Evolutionary conservation across 176 grass and related monocot genomes (phyloP).

Genomic region (Rhynchospora breviuscula): DNA sequence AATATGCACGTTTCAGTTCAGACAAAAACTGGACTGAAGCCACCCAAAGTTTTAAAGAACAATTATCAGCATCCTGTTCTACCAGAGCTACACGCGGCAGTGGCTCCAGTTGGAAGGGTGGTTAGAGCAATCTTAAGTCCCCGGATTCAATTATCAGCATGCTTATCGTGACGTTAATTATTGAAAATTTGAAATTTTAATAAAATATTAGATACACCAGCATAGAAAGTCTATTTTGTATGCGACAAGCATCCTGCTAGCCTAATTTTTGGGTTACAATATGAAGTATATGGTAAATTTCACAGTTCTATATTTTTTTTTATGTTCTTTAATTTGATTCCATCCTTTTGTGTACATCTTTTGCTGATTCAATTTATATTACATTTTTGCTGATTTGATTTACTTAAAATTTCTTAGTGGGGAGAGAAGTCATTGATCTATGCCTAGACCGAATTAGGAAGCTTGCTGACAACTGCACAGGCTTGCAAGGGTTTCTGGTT

Average conservation of each 20-base stretch:
- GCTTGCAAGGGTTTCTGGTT: conserved; percentile 71
- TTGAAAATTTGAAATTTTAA: not conserved
- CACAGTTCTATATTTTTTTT: not conserved
- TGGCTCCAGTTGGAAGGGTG: not conserved
- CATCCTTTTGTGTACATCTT: not conserved
- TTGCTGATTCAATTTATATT: not conserved
- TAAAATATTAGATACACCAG: not conserved
- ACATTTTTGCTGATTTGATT: not conserved
- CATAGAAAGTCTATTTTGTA: not conserved
- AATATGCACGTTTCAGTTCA: not conserved
- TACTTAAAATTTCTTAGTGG: conserved; percentile 35
- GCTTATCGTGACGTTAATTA: not conserved
- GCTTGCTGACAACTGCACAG: conserved; percentile 77
- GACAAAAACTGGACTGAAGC: not conserved
- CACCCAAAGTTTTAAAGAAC: not conserved
- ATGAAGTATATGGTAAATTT: not conserved
- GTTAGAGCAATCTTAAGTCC: not conserved
- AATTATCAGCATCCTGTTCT: not conserved
- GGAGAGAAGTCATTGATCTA: conserved; percentile 61
- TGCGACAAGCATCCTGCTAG: not conserved
- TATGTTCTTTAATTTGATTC: not conserved
- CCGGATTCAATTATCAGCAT: not conserved
- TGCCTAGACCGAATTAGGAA: conserved; percentile 74
- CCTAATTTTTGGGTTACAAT: not conserved
- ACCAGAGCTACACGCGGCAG: not conserved